Base-by-base conservation (phyloP, 805 yeast species). In the Monosporozyma unispora region DNA sequence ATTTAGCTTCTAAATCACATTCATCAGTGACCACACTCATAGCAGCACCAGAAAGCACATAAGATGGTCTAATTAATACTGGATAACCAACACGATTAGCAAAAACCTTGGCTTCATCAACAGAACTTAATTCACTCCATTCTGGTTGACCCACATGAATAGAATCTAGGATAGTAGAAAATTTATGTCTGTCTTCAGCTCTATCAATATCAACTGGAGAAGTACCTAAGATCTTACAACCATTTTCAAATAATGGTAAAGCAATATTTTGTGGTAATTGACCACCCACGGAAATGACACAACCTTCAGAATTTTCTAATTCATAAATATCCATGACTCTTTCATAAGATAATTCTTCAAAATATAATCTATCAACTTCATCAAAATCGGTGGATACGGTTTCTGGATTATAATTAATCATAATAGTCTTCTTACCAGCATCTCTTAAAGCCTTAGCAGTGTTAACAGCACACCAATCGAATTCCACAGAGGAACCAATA, bases 401-500 rank as follows among this genome's bases (percentile, higher is more conserved):
- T 73, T 91, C 99, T 53, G 99, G 99, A 75, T 91, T 91, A 73
- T 91, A 91, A 76, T 91, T 91, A 65, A 91, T 79, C 99, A 91
- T 91, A 57, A 91, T 82, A 29, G 99, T 91, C 71, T 83, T 87
- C 68, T 82, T 83, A 55, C 96, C 96, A 49, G 80, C 75, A 48
- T 80, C 84, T 69, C 99, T 82, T 61, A 91, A 80, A 42, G 97
- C 89, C 67, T 97, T 82, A 50, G 96, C 96, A 51, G 99, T 86
- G 55, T 93, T 80, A 55, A 91, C 99, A 49, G 98, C 99, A 77
- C 99, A 91, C 99, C 99, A 91, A 70, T 91, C 99, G 63, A 91
- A 91, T 73, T 93, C 99, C 49, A 91, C 99, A 29, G 97, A 89
- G 1, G 97, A 90, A 52, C 99, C 99, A 68, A 91, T 91, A 71